These are phyloP conservation scores for Eutrema heterophyllum DNA, from an alignment of 345 rosid genomes.

Conservation along the genomic window DNA sequence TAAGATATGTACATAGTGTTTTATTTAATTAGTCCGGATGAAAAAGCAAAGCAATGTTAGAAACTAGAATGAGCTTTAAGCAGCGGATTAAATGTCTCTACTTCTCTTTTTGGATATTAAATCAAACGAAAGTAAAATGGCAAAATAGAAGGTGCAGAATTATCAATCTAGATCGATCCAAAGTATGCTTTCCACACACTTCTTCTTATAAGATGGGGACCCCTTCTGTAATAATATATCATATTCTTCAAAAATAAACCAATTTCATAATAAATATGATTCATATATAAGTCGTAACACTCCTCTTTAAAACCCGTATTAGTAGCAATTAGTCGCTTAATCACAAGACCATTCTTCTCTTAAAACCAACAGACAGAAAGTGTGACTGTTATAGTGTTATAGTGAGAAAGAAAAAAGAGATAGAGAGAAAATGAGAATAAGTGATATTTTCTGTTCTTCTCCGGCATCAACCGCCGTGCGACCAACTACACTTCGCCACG, in stretches of 20 bases:
- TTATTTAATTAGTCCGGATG: not conserved
- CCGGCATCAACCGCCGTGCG: constrained; percentile 83
- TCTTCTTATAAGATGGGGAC: constrained; percentile 18
- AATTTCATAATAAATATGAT: not conserved
- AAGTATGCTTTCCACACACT: constrained; percentile 34
- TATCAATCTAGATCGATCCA: constrained; percentile 12
- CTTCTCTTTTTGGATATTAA: not conserved
- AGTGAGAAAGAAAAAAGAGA: constrained; percentile 16
- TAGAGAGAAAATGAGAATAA: constrained; percentile 49
- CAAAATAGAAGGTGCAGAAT: constrained; percentile 25
- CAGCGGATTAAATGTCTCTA: not conserved
- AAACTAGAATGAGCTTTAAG: not conserved
- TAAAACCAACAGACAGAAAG: constrained; percentile 21
- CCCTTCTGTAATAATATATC: constrained; percentile 9
- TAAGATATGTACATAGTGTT: not conserved
- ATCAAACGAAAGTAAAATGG: constrained; percentile 2
- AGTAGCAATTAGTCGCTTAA: constrained; percentile 5
- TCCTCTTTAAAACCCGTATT: constrained; percentile 20
- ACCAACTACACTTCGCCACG: constrained; percentile 39
- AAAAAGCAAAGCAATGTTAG: not conserved
- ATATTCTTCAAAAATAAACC: not conserved
- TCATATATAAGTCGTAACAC: not conserved
- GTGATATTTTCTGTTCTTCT: constrained; percentile 73
- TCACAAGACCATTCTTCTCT: constrained; percentile 12
- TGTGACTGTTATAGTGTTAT: constrained; percentile 3